Evolutionary conservation across 2,329 filamentous ascomycete genomes (phyloP).

Genomic region (Claviceps paspali): DNA sequence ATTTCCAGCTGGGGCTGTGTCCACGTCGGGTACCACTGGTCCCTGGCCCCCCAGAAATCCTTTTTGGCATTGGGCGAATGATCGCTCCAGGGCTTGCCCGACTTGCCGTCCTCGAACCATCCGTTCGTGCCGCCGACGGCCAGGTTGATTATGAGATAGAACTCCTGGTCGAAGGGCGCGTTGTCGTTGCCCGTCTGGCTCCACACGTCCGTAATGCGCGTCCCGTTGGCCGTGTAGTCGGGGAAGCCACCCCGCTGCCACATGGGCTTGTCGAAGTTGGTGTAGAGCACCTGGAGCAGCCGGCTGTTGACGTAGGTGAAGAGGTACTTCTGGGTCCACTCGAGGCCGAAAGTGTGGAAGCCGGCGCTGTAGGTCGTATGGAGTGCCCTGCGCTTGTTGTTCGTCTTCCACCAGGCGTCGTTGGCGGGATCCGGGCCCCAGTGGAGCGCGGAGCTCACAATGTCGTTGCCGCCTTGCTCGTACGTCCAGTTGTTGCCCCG

Average conservation of each 20-base stretch:
- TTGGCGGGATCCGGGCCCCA: conserved; percentile 61
- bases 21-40: conserved; percentile 59
- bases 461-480: conserved; percentile 62
- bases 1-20: conserved; percentile 51
- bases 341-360: conserved; percentile 67
- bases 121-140: conserved; percentile 67
- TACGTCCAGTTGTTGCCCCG: conserved; percentile 74
- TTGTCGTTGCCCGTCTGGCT: conserved; percentile 40
- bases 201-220: conserved; percentile 50
- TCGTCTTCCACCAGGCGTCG: conserved; percentile 73
- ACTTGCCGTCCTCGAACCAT: conserved; percentile 63
- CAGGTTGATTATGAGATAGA: conserved; percentile 63
- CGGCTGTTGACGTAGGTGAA: conserved; percentile 77
- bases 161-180: conserved; percentile 61
- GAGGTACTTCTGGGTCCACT: conserved; percentile 79
- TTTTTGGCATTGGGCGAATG: conserved; percentile 46
- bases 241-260: conserved; percentile 58
- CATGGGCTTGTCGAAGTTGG: conserved; percentile 53
- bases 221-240: conserved; percentile 47
- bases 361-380: conserved; percentile 56
- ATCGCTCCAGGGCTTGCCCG: conserved; percentile 69
- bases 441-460: conserved; percentile 64
- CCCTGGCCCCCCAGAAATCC: conserved; percentile 60
- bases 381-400: conserved; percentile 58
- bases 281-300: conserved; percentile 67